Conservation (phyloP, 768 basidiomycete species). For the Scleroderma bovista region DNA sequence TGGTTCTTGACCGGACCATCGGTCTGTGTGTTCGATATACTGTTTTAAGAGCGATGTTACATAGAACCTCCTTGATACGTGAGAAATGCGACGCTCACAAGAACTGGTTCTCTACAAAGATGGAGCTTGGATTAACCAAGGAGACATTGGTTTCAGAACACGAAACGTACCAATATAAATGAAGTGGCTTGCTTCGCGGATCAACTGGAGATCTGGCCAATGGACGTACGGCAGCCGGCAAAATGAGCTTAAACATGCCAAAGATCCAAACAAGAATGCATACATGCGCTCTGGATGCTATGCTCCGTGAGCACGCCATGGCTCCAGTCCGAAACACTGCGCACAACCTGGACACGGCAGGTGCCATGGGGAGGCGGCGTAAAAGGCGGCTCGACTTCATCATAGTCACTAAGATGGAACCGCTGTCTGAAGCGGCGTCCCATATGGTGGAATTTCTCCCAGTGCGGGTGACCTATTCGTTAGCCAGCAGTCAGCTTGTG, state of each 20-base stretch:
- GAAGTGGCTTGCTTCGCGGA: slow-evolving; percentile 78
- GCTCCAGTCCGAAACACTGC: slow-evolving; percentile 91
- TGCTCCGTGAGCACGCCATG: slow-evolving; percentile 87
- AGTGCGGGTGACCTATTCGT: slow-evolving; percentile 58
- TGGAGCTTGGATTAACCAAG: slow-evolving; percentile 1
- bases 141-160: slow-evolving; percentile 1
- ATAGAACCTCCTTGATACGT: slow-evolving; percentile 1
- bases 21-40: slow-evolving; percentile 68
- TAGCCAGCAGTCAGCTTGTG: not conserved
- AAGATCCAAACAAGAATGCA: slow-evolving; percentile 25
- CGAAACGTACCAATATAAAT: slow-evolving; percentile 81
- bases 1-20: slow-evolving; percentile 72
- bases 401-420: slow-evolving; percentile 47
- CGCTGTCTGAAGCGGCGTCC: slow-evolving; percentile 60
- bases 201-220: slow-evolving; percentile 63
- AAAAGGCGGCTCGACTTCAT: slow-evolving; percentile 38
- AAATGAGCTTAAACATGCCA: not conserved
- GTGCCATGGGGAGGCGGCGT: slow-evolving; percentile 40
- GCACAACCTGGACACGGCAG: slow-evolving; percentile 73
- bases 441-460: slow-evolving; percentile 50
- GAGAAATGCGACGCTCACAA: slow-evolving; percentile 50
- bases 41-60: slow-evolving; percentile 22
- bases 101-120: slow-evolving; percentile 68
- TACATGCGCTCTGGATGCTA: slow-evolving; percentile 92
- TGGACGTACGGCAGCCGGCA: not conserved